Evolutionary conservation across 305 asterid genomes (phyloP), one percentile per base, ranked within the genome.

Genomic region (Fraxinus angustifolia): DNA sequence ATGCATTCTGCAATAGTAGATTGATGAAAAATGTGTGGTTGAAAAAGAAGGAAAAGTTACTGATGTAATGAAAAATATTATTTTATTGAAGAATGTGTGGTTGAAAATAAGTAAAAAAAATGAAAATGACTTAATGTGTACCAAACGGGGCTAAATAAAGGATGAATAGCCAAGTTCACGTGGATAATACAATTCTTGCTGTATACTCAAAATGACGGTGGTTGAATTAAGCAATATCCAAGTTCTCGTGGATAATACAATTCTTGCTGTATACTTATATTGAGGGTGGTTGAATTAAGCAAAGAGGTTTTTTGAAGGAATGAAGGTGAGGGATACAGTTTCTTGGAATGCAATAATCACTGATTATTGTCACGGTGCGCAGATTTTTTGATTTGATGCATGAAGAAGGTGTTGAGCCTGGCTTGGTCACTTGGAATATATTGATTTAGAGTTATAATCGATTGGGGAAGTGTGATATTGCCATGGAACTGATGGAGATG

Each of bases 271-370:
- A 50, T 94, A 94, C 53, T 91, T 92, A 6, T 92, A 93, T 87
- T 91, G 93, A 33, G 87, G 93, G 78, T 53, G 84, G 68, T 88
- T 89, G 86, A 86, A 78, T 81, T 84, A 78, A 36, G 96, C 94
- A 0, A 82, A 85, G 86, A 90, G 78, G 84, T 72, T 89, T 72
- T 91, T 94, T 72, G 82, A 83, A 48, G 82, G 87, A 70, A 90
- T 90, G 94, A 82, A 78, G 60, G 84, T 67, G 77, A 91, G 83
- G n/a, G 97, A 94, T 80, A 76, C 79, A 60, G 95, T 92, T 28
- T 88, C 95, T 77, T 92, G 98, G 95, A 92, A 94, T 87, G 82
- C 94, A 0, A 80, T 91, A 42, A 88, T 92, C 26, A 86, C 90
- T 28, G 97, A 95, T 12, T 89, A 88, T 84, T 90, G 95, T 78